Evolutionary conservation across 805 yeast species (phyloP), one percentile per base, ranked within the genome.

Genomic region (Myxozyma melibiosi): DNA sequence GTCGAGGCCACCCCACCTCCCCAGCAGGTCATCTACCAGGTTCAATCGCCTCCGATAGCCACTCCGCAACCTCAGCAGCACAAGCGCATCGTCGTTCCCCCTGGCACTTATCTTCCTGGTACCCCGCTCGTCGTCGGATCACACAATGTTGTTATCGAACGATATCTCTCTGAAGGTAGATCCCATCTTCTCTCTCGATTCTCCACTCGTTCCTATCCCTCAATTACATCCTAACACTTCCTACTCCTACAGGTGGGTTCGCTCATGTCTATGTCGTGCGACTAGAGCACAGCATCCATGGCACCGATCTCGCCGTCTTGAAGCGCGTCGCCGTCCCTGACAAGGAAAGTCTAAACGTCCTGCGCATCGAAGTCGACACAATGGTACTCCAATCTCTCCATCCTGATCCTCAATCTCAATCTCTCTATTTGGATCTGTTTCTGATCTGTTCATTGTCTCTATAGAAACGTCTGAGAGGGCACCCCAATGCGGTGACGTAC

Each of bases 261-360:
- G 98, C 99, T 9, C 96, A 88, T 70, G 97, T 94, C 4, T 94
- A 94, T 71, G 81, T 86, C 16, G 92, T 90, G 59, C 79, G 79
- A 45, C 82, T 87, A 18, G 77, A 80, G 27, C 90, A 90, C 5
- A 76, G 81, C 2, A 81, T 77, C 62, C 76, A 79, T 14, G 83
- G 82, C 18, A 71, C 78, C 48, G 53, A 71, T 78, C 11, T 69
- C 8, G 97, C 92, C 4, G 94, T 98, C 70, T 77, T 94, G 67
- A 94, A 94, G 72, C 80, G 99, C 62, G 98, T 94, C n/a, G 85
- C 85, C 31, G 99, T 94, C 2, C 97, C 97, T 3, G 90, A 86
- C 69, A 94, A 94, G 72, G 81, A 84, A 67, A 87, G 86, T 51
- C 78, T 94, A 69, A 89, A 88, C 66, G 80, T 85, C 24, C 76